These are phyloP conservation scores for Penicillium samsonianum DNA, from an alignment of 495 filamentous ascomycete species.

Conservation along the genomic window DNA sequence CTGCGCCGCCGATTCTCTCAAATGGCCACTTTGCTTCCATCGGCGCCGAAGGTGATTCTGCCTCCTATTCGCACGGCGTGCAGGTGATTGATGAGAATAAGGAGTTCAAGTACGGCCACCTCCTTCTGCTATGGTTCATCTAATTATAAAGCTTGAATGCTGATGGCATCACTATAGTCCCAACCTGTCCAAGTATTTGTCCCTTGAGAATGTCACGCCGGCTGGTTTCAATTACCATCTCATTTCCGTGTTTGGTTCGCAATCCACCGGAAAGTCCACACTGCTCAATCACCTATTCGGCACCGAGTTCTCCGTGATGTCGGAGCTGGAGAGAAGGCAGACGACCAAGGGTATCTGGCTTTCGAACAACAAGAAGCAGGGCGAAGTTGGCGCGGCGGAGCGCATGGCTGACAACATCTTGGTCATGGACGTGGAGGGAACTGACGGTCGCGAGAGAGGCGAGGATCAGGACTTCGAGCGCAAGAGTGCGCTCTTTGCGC, in stretches of 20 bases:
- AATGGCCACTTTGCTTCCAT: conserved; percentile 88
- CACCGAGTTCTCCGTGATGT: conserved; percentile 96
- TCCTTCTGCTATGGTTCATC: background rate
- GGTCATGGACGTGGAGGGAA: conserved; percentile 99
- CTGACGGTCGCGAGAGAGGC: conserved; percentile 91
- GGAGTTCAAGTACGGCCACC: conserved; percentile 78
- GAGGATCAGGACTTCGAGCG: conserved; percentile 99
- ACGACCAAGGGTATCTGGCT: conserved; percentile 99
- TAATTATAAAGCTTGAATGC: conserved; percentile 3
- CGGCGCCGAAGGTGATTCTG: conserved; percentile 64
- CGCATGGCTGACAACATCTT: conserved; percentile 95
- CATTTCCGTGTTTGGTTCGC: conserved; percentile 97
- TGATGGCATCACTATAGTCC: conserved; percentile 53
- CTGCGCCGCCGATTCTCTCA: conserved; percentile 63
- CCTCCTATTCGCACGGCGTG: conserved; percentile 83
- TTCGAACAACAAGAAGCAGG: conserved; percentile 82
- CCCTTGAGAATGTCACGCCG: conserved; percentile 72
- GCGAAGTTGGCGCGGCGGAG: conserved; percentile 29
- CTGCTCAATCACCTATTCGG: conserved; percentile 95
- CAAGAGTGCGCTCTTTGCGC: conserved; percentile 93
- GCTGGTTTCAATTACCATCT: conserved; percentile 98
- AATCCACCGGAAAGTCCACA: conserved; percentile 98
- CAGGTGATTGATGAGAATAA: conserved; percentile 97
- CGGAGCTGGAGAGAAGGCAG: conserved; percentile 83
- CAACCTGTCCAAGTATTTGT: conserved; percentile 79